A percentile compares a stretch with the other conserved stretches of the same genome.
Conservation (phyloP, 139 green algal genomes). For the Bryopsis sp. region DNA sequence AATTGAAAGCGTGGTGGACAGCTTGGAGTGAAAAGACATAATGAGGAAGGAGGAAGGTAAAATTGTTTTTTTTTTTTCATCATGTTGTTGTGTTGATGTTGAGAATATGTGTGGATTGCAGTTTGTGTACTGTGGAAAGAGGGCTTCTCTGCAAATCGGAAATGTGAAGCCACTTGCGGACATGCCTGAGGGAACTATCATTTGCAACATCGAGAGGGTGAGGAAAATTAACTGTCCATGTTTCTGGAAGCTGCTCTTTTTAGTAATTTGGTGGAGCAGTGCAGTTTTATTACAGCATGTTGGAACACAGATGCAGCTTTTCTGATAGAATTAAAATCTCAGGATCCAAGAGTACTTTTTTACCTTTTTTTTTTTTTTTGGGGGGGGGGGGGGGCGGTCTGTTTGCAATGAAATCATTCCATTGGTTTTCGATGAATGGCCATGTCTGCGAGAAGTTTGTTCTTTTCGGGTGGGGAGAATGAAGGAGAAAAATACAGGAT, state of each 20-base stretch:
- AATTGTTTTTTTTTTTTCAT: constrained; percentile 5
- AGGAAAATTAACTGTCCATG: neutral
- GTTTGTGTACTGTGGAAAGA: constrained; percentile 97
- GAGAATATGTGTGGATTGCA: constrained; percentile 26
- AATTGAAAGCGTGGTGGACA: too few species aligned
- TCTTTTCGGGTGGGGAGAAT: too few species aligned
- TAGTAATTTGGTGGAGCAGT: constrained; percentile 1
- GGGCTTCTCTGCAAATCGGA: constrained; percentile 87
- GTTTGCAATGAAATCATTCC: too few species aligned
- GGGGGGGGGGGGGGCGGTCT: too few species aligned
- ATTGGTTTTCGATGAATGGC: too few species aligned
- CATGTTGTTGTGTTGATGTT: neutral
- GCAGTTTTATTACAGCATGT: too few species aligned
- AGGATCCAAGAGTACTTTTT: too few species aligned
- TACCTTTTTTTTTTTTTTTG: too few species aligned
- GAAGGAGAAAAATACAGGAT: too few species aligned
- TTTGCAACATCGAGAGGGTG: constrained; percentile 97
- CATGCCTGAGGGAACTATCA: constrained; percentile 97
- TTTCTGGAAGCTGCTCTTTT: neutral
- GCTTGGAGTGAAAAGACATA: too few species aligned
- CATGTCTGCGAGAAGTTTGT: too few species aligned
- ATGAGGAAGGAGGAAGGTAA: constrained; percentile 3
- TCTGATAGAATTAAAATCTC: neutral
- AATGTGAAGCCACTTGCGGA: constrained; percentile 93
- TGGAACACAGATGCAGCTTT: neutral